Conservation (phyloP, 176 grass and related monocot species). For the Raddia distichophylla region DNA sequence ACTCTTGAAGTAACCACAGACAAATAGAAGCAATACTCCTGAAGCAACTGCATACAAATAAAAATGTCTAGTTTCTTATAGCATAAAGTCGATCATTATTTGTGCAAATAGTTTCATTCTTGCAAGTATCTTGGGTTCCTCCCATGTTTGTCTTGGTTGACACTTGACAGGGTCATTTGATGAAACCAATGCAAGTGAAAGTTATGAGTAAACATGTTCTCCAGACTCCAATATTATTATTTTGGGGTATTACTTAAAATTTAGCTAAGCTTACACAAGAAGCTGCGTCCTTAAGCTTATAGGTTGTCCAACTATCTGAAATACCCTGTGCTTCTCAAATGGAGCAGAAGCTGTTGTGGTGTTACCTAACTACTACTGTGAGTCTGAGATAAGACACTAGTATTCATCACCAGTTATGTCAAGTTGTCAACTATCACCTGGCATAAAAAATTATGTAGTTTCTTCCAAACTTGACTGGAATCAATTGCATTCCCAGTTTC, state of each 20-base stretch:
- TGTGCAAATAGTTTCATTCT: background rate
- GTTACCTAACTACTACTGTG: background rate
- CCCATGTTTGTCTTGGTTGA: background rate
- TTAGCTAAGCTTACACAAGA: background rate
- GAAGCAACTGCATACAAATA: slow-evolving; percentile 1
- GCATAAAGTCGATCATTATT: background rate
- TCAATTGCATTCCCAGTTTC: background rate
- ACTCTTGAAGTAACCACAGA: background rate
- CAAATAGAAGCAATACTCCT: background rate
- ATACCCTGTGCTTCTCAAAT: background rate
- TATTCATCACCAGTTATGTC: background rate
- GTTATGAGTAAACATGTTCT: background rate
- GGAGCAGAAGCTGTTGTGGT: background rate
- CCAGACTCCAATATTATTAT: background rate
- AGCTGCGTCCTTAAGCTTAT: background rate
- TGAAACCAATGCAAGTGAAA: slow-evolving; percentile 19
- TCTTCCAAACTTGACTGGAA: background rate
- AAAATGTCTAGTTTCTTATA: background rate
- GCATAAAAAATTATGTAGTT: background rate
- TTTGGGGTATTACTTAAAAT: background rate
- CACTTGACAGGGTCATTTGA: background rate
- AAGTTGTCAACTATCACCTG: background rate
- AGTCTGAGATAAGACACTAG: background rate
- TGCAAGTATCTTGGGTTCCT: background rate
- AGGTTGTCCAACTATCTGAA: background rate